These are phyloP conservation scores for Claviceps sp. DNA, from an alignment of 2,329 filamentous ascomycete species.

Conservation along the genomic window DNA sequence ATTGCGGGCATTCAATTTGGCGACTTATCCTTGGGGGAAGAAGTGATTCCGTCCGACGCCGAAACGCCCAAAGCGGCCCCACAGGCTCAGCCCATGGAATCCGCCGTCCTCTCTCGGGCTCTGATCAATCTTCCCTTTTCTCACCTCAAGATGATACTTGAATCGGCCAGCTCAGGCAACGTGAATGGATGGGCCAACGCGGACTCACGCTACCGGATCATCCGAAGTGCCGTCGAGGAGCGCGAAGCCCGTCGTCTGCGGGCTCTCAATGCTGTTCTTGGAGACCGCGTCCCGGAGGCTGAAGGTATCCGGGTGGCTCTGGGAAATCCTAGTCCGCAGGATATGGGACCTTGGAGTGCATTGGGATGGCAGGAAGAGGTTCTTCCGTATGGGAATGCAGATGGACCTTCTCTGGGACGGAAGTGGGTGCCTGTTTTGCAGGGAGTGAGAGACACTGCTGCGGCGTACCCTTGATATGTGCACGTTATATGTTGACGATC, in stretches of 20 bases:
- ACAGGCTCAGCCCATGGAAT: constrained; percentile 20
- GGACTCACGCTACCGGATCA: constrained; percentile 32
- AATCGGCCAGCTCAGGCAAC: constrained; percentile 40
- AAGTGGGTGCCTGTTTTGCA: constrained; percentile 28
- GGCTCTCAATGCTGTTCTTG: constrained; percentile 28
- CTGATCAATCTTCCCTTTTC: constrained; percentile 58
- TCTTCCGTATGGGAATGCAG: constrained; percentile 22
- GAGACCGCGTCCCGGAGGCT: constrained; percentile 21
- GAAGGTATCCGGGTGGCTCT: constrained; percentile 23
- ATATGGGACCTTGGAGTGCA: constrained; percentile 30
- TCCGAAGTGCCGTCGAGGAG: constrained; percentile 38
- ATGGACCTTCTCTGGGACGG: constrained; percentile 29
- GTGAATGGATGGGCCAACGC: constrained; percentile 36
- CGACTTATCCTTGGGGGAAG: constrained; percentile 36
- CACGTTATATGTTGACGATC: neutral
- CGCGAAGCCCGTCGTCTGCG: constrained; percentile 42
- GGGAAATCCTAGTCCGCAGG: constrained; percentile 24
- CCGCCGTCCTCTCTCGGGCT: constrained; percentile 47
- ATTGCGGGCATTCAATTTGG: constrained; percentile 57
- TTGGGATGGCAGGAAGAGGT: constrained; percentile 37
- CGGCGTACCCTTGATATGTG: constrained; percentile 19
- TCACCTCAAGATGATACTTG: constrained; percentile 51
- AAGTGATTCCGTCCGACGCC: constrained; percentile 13
- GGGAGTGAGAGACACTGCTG: constrained; percentile 10
- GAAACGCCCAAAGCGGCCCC: constrained; percentile 17